phyloP scores from a whole-genome alignment of 495 filamentous ascomycete species.

The Lindgomyces ingoldianus region DNA sequence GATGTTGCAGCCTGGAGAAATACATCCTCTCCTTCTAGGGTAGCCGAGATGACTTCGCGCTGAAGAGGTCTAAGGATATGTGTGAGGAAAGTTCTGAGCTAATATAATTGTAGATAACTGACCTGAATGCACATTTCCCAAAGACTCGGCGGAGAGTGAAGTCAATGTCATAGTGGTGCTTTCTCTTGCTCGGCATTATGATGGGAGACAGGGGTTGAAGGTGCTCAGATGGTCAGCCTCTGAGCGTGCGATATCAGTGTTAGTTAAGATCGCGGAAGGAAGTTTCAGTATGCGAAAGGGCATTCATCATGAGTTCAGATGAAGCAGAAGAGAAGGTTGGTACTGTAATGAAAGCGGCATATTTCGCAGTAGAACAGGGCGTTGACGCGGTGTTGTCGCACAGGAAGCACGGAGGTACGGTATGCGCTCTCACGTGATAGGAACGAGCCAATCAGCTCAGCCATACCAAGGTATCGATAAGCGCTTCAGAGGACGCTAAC shows the following conservation, averaged over 20 bases:
- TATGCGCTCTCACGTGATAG: neutral
- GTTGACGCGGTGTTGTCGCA: neutral
- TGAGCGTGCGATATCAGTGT: too few relatives aligned
- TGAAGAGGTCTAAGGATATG: constrained; percentile 66
- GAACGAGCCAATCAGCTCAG: neutral
- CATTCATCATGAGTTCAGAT: too few relatives aligned
- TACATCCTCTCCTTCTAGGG: constrained; percentile 82
- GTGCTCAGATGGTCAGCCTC: too few relatives aligned
- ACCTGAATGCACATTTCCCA: constrained; percentile 74
- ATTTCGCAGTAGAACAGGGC: too few relatives aligned
- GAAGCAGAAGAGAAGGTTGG: too few relatives aligned
- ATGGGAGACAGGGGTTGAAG: neutral
- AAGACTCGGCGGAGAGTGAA: constrained; percentile 84
- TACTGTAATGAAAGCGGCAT: too few relatives aligned
- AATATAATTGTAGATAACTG: constrained; percentile 13
- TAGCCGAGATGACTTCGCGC: constrained; percentile 79
- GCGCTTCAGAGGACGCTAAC: too few relatives aligned
- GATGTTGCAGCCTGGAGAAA: constrained; percentile 96
- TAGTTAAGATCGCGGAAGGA: too few relatives aligned
- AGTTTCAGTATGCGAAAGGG: too few relatives aligned
- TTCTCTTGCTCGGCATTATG: constrained; percentile 30
- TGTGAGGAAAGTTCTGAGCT: constrained; percentile 15
- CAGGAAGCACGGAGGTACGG: neutral
- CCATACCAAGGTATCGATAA: too few relatives aligned
- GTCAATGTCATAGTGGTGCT: constrained; percentile 64